phyloP scores from a whole-genome alignment of 2,329 filamentous ascomycete genomes.

The Penicillium sp. region DNA sequence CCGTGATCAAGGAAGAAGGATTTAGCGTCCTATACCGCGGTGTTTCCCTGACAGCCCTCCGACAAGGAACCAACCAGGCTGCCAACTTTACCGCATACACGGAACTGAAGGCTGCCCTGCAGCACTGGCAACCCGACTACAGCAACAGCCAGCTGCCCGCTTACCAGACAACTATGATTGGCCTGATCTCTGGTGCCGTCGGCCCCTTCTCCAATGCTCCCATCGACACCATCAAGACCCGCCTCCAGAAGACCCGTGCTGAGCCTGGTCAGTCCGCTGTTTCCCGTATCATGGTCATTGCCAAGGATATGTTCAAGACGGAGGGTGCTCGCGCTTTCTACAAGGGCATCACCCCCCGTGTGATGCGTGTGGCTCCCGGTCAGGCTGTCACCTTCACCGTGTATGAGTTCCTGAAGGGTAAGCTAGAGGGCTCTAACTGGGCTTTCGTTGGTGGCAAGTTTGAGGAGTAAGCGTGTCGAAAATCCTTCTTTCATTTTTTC shows the following conservation, averaged over 20 bases:
- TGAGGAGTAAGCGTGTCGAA: slow-evolving; percentile 53
- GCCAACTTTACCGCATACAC: slow-evolving; percentile 98
- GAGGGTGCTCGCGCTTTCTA: slow-evolving; percentile 95
- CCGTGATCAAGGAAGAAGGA: slow-evolving; percentile 89
- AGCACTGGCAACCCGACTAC: slow-evolving; percentile 68
- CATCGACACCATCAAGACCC: slow-evolving; percentile 98
- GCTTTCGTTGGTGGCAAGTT: slow-evolving; percentile 60
- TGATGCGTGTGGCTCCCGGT: slow-evolving; percentile 95
- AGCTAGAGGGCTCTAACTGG: slow-evolving; percentile 64
- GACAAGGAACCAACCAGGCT: slow-evolving; percentile 95
- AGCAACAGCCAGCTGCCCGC: slow-evolving; percentile 66
- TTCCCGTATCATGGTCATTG: slow-evolving; percentile 73
- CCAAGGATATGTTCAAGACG: slow-evolving; percentile 83
- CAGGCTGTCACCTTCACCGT: slow-evolving; percentile 77
- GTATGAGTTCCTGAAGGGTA: slow-evolving; percentile 73
- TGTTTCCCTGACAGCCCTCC: slow-evolving; percentile 85
- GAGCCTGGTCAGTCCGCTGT: slow-evolving; percentile 77
- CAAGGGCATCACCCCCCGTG: slow-evolving; percentile 95
- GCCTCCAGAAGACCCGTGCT: slow-evolving; percentile 85
- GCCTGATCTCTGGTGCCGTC: slow-evolving; percentile 88
- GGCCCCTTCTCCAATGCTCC: slow-evolving; percentile 94
- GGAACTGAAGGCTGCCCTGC: slow-evolving; percentile 79
- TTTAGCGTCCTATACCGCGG: slow-evolving; percentile 84
- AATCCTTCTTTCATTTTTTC: background rate
- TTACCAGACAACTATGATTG: slow-evolving; percentile 89